A percentile compares a stretch with the other conserved stretches of the same genome.
Conservation (phyloP, 1,284 basidiomycete genomes). For the Ganoderma multipileum region DNA sequence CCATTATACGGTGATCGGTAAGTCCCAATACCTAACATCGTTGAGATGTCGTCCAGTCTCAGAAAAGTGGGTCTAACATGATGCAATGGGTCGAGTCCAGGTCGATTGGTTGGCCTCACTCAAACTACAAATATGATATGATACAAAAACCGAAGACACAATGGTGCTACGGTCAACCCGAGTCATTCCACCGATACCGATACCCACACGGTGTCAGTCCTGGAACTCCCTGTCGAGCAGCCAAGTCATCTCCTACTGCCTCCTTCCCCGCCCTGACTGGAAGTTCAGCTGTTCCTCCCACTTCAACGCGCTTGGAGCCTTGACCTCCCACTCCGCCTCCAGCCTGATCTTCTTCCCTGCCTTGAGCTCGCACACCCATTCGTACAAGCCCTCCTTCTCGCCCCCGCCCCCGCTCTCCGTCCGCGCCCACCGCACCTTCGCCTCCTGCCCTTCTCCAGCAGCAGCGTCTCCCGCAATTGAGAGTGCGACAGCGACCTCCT, state of each 20-base stretch:
- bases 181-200: no score
- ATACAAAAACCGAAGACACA: no score
- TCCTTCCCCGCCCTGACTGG: neutral
- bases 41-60: no score
- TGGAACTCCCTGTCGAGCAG: no score
- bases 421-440: conserved; percentile 36
- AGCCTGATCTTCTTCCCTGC: conserved; percentile 44
- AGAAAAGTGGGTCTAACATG: no score
- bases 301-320: neutral
- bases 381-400: conserved; percentile 38
- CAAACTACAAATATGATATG: no score
- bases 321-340: conserved; percentile 37
- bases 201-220: no score
- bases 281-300: conserved; percentile 11
- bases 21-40: no score
- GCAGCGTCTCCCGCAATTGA: neutral
- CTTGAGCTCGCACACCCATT: conserved; percentile 38
- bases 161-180: no score
- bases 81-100: no score
- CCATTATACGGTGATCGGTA: no score
- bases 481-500: conserved; percentile 41
- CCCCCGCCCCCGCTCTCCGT: conserved; percentile 29
- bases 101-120: no score
- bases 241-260: neutral
- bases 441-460: neutral